phyloP scores from a whole-genome alignment of 345 rosid species.

The Barbarea vulgaris region DNA sequence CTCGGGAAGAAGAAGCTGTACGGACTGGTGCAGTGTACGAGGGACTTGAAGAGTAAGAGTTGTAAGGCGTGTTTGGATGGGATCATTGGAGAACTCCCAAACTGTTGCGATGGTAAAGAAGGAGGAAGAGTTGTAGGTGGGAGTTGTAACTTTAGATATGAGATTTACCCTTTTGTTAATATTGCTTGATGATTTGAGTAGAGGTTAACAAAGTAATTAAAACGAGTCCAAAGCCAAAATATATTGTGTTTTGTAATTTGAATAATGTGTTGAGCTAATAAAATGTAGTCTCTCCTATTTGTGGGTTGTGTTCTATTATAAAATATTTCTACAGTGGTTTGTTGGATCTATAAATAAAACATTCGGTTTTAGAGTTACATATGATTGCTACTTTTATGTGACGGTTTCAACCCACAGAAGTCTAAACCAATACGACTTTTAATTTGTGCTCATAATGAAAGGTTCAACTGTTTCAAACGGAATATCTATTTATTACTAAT shows the following conservation, averaged over 20 bases:
- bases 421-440: background rate
- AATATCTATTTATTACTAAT: background rate
- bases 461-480: background rate
- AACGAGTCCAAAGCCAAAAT: background rate
- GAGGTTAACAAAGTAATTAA: background rate
- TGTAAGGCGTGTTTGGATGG: slow-evolving; percentile 60
- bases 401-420: background rate
- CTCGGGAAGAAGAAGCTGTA: slow-evolving; percentile 42
- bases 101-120: slow-evolving; percentile 64
- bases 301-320: background rate
- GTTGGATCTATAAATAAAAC: slow-evolving; percentile 2
- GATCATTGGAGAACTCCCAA: slow-evolving; percentile 53
- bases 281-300: background rate
- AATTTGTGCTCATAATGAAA: background rate
- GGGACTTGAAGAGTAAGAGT: slow-evolving; percentile 49
- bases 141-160: slow-evolving; percentile 72
- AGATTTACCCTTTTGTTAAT: slow-evolving; percentile 58
- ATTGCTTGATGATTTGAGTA: slow-evolving; percentile 5
- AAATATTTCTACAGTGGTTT: background rate
- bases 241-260: slow-evolving; percentile 14
- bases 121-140: slow-evolving; percentile 63
- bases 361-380: background rate
- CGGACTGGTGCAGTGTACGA: slow-evolving; percentile 67
- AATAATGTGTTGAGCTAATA: slow-evolving; percentile 9
- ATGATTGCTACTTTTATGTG: background rate